Conservation (phyloP, 2,329 filamentous ascomycete species). For the Colletotrichum brevisporum region DNA sequence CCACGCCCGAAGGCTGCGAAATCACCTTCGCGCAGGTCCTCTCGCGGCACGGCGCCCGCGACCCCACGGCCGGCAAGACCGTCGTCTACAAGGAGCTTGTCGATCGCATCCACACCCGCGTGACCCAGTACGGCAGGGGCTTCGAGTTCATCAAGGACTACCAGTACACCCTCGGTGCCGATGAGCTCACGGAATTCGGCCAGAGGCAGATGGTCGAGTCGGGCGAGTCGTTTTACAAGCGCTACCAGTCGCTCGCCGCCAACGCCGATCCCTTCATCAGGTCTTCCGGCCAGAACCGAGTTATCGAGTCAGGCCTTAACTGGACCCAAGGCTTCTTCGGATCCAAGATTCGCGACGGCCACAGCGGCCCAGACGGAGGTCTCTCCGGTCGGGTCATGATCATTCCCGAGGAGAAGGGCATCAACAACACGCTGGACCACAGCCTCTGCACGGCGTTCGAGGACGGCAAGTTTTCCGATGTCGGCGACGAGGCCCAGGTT, state of each 20-base stretch:
- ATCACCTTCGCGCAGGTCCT: conserved; percentile 86
- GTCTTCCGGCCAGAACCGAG: conserved; percentile 77
- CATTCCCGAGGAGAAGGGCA: conserved; percentile 75
- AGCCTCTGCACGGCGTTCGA: conserved; percentile 81
- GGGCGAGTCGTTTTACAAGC: conserved; percentile 80
- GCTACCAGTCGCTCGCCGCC: conserved; percentile 76
- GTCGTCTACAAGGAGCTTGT: conserved; percentile 74
- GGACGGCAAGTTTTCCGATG: conserved; percentile 62
- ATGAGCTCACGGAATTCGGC: conserved; percentile 78
- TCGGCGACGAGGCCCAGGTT: conserved; percentile 65
- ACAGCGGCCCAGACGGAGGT: conserved; percentile 51
- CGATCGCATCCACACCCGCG: conserved; percentile 71
- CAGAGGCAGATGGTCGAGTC: conserved; percentile 79
- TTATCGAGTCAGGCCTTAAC: conserved; percentile 80
- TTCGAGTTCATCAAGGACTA: conserved; percentile 82
- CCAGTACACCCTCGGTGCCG: conserved; percentile 77
- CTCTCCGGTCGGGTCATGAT: conserved; percentile 72
- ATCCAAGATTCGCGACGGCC: conserved; percentile 56
- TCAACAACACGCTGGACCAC: conserved; percentile 88
- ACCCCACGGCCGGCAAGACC: conserved; percentile 81
- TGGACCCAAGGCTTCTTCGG: conserved; percentile 82
- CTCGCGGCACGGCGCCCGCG: conserved; percentile 87
- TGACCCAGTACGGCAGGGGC: conserved; percentile 70
- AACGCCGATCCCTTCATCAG: conserved; percentile 77
- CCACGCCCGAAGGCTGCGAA: conserved; percentile 76